Base-by-base conservation (phyloP, 495 filamentous ascomycete species). In the Penicillium cinerascens region DNA sequence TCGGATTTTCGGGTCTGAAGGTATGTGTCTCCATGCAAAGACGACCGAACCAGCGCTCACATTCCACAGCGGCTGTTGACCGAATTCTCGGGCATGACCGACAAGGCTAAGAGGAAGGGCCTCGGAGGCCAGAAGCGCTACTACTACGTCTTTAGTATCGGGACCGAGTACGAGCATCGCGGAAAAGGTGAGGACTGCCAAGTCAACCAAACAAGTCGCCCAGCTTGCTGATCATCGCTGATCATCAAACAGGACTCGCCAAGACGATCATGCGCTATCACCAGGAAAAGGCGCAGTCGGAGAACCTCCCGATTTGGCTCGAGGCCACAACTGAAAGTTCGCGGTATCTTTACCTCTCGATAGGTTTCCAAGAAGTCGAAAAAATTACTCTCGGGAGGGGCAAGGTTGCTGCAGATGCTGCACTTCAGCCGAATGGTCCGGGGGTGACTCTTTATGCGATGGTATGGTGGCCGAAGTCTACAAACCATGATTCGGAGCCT, bases 121-220 rank as follows among this genome's bases (percentile, higher is more conserved):
- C 54, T 68, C 0, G 54, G 41, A 6, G 62, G 62, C 26, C 52
- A 66, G 8, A 56, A 47, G 33, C 42, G 27, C 2, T 68, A 63
- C 36, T 68, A 68, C 42, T 68, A 68, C 40, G 33, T 68, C 36
- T 68, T 65, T 44, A 65, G 56, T 33, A 53, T 68, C 15, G 62
- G 65, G 0, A 68, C 65, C 4, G 62, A 68, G 39, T 38, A 33
- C 27, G 56, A 65, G 33, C 57, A 68, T 44, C 62, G 63, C 2
- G 57, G 65, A 1, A 65, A 61, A 55, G 65, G 65, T 68, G 18
- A 44, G 44, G 29, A 5, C 17, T 39, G 13, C 25, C 2, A 1
- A n/a, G 1, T 35, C 11, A n/a, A 21, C 22, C n/a, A 1, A 9
- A 10, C 26, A 29, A 29, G 7, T 33, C 13, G 29, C n/a, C 11